Base-by-base conservation (phyloP, 495 filamentous ascomycete species). In the Aspergillus sclerotiicarbonarius region DNA sequence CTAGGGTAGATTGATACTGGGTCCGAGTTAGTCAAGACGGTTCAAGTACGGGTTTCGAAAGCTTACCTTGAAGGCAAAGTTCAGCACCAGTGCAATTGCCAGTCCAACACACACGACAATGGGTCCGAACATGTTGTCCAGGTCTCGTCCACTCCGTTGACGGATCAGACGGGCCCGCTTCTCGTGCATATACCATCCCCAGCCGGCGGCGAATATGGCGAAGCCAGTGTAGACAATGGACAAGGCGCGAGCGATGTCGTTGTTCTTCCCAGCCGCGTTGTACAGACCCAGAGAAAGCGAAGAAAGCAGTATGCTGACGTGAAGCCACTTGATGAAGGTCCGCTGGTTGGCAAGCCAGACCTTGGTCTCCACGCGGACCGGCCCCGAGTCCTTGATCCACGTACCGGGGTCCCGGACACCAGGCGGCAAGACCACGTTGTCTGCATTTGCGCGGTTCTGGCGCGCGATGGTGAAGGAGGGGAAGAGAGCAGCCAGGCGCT, bases 271-370 rank as follows among this genome's bases (percentile, higher is more conserved):
- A 12, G 92, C 88, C 0, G 94, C 90, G 65, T 92, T 94, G 72
- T 92, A 96, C 31, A 98, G 75, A 41, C 86, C 90, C 21, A 98
- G 75, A 3, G 90, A 89, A 30, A 98, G 71, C 21, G 84, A 85
- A 9, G 91, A 91, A 8, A 98, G 83, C 29, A 98, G 79, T 21
- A 98, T 81, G 53, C 84, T 87, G 61, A 98, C 89, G 67, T 98
- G 92, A 71, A 96, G 88, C 94, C 94, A 98, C 69, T 96, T 96
- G 70, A 98, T 84, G 65, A 96, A 98, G 0, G 94, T 98, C 46
- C 94, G 85, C 75, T 98, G 90, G 69, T 98, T 98, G 49, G 94
- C 94, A 33, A 98, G 88, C 92, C 94, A 98, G 6, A 98, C 93
- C 73, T 98, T 98, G 41, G 90, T 90, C 72, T 98, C 94, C 39